Evolutionary conservation across 768 basidiomycete genomes (phyloP).

Genomic region (Polyporus arcularius): DNA sequence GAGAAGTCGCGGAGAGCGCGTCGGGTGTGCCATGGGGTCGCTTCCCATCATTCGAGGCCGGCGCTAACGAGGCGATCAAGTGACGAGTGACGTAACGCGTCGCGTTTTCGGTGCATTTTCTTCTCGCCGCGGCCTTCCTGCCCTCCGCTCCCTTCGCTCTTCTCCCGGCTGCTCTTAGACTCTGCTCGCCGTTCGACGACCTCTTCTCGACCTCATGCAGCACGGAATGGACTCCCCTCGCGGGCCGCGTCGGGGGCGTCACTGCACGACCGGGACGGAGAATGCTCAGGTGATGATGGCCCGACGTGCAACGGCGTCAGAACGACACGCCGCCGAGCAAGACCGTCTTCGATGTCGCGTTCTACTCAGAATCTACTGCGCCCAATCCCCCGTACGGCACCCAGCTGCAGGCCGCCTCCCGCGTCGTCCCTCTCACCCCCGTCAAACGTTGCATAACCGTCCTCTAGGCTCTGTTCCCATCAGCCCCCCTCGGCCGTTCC

Average conservation of each 20-base stretch:
- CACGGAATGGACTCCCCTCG: no score
- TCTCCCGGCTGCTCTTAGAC: neutral
- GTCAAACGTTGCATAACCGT: neutral
- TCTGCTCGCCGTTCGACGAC: neutral
- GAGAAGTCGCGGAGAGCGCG: neutral
- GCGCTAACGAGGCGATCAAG: slow-evolving; percentile 5
- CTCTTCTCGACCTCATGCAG: neutral
- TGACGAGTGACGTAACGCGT: slow-evolving; percentile 15
- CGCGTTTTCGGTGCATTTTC: neutral
- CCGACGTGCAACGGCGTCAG: neutral
- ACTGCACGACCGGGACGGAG: neutral
- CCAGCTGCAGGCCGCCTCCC: no score
- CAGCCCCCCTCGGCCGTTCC: neutral
- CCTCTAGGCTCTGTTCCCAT: neutral
- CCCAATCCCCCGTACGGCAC: neutral
- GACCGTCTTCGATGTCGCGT: neutral
- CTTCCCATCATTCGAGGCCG: neutral
- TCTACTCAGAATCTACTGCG: neutral
- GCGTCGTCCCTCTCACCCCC: neutral
- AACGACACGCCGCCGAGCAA: no score
- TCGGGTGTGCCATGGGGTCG: no score
- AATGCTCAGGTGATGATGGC: slow-evolving; percentile 4
- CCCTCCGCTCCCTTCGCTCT: neutral
- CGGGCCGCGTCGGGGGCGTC: neutral
- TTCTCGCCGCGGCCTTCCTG: no score